Evolutionary conservation across 345 rosid species (phyloP).

Genomic region (Camelina laxa): DNA sequence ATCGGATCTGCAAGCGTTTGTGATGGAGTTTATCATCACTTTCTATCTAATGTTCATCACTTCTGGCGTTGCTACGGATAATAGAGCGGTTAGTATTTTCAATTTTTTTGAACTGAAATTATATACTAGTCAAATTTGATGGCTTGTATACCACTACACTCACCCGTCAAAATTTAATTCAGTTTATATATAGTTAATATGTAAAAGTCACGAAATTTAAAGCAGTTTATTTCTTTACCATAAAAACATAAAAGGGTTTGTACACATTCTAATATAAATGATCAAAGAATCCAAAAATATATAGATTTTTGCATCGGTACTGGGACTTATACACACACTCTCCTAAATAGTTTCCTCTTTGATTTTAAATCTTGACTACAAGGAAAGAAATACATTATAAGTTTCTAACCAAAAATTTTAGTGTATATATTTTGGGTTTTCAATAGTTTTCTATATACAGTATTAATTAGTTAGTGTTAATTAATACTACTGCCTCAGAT

Average conservation of each 20-base stretch:
- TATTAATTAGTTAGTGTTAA: neutral
- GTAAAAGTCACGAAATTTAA: no score
- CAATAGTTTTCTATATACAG: neutral
- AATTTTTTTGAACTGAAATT: neutral
- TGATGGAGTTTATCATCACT: conserved; percentile 85
- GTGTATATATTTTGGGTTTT: neutral
- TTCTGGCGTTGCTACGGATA: conserved; percentile 89
- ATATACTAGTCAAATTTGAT: neutral
- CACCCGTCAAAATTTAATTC: no score
- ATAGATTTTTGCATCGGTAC: no score
- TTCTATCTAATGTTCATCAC: conserved; percentile 89
- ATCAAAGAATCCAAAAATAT: no score
- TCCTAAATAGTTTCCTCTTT: neutral
- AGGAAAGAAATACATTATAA: neutral
- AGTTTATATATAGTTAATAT: no score
- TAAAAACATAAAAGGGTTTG: no score
- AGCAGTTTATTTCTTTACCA: no score
- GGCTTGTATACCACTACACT: neutral
- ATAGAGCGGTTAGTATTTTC: conserved; percentile 71
- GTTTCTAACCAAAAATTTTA: no score
- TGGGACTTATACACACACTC: no score
- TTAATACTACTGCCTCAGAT: neutral
- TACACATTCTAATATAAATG: no score
- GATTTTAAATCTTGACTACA: neutral
- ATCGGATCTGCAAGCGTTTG: conserved; percentile 65